Evolutionary conservation across 306 rosid genomes (phyloP), one percentile per base, ranked within the genome.

Genomic region (Cicer bijugum): DNA sequence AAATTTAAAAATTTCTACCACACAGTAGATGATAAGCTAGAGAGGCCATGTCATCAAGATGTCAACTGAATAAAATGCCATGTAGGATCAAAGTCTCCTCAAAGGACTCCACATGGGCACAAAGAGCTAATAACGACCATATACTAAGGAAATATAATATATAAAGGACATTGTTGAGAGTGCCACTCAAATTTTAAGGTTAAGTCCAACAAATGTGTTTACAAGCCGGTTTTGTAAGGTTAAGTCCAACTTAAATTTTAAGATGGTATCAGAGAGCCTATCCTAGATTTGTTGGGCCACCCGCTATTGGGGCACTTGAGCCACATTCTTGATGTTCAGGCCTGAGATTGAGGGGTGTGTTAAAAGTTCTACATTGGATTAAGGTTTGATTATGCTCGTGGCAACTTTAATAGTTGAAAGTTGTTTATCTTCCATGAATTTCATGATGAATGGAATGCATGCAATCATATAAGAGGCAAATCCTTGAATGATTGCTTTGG

Each of bases 1-100:
- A 59, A 59, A 59, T 59, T 23, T 59, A 43, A 12, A n/a, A 35
- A 33, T 59, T 33, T 59, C 43, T 59, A 59, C 57, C 23, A 35
- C 66, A 60, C 45, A 19, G 2, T 12, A 28, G 42, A 58, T 58
- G 66, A 12, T 60, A 35, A 60, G 44, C 66, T 60, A 35, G 17
- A 60, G 66, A 35, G 16, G 43, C 66, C 66, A 33, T 6, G 44
- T 7, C 19, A 59, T 28, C 66, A 35, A 59, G 12, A 59, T 37
- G 12, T 17, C 60, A 8, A 59, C 6, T 14, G 46, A 14, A 61
- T 61, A 61, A 61, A 40, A 59, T 2, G 19, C 66, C 20, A 6
- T 60, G 19, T 60, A 35, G 44, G 44, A 60, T 60, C 20, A 60
- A 60, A 35, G 19, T 60, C 17, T 12, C 45, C 44, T 33, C 44